Conservation (phyloP, 1,284 basidiomycete species). For the Albatrellus sp. region DNA sequence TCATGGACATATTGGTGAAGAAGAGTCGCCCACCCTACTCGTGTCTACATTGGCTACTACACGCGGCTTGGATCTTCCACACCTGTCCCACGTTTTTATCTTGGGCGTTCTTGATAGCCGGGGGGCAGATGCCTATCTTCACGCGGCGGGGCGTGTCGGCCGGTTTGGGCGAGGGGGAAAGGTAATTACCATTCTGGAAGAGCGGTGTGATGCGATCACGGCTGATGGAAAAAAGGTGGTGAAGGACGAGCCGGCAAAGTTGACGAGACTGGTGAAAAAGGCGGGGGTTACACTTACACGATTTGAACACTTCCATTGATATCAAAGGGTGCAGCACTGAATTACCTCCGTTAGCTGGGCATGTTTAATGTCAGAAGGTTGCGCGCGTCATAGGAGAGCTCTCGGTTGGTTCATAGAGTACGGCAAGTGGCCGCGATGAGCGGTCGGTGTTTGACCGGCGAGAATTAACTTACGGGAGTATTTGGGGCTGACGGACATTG, state of each 20-base stretch:
- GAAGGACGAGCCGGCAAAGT: slow-evolving; percentile 28
- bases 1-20: slow-evolving; percentile 18
- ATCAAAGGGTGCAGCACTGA: not conserved
- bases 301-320: slow-evolving; percentile 34
- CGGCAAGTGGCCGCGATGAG: too few species aligned
- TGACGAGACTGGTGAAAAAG: slow-evolving; percentile 33
- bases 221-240: slow-evolving; percentile 17
- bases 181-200: slow-evolving; percentile 47
- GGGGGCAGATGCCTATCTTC: slow-evolving; percentile 48
- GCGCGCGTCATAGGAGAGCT: not conserved
- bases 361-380: not conserved
- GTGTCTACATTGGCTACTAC: slow-evolving; percentile 56
- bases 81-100: slow-evolving; percentile 63
- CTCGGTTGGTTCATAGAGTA: not conserved
- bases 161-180: slow-evolving; percentile 54
- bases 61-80: slow-evolving; percentile 61
- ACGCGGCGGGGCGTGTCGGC: slow-evolving; percentile 65
- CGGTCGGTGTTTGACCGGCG: too few species aligned
- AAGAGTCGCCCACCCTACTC: slow-evolving; percentile 47
- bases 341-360: not conserved
- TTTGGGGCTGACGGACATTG: too few species aligned
- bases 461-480: too few species aligned
- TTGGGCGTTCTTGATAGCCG: slow-evolving; percentile 45
- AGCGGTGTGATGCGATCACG: slow-evolving; percentile 16
- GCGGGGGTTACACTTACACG: slow-evolving; percentile 25